phyloP scores from a whole-genome alignment of 805 yeast genomes.

The Yarrowia osloensis region DNA sequence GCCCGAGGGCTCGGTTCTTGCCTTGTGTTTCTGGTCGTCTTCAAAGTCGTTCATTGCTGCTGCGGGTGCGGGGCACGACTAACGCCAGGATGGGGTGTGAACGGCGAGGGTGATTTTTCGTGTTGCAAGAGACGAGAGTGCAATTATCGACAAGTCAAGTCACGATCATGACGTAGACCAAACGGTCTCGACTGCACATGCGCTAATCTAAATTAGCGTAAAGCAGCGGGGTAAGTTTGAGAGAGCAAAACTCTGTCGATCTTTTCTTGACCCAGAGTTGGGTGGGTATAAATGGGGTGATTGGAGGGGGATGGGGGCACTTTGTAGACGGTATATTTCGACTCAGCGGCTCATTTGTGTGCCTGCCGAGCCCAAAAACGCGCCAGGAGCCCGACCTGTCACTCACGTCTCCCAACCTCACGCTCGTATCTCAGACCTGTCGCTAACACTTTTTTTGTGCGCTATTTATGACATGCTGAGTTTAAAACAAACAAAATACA shows the following conservation, averaged over 20 bases:
- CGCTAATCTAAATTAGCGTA: conserved; percentile 23
- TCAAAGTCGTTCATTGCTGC: conserved; percentile 14
- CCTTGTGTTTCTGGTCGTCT: conserved; percentile 26
- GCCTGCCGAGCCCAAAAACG: too few relatives aligned
- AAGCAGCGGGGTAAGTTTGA: conserved; percentile 29
- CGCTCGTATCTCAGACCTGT: neutral
- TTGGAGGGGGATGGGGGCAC: too few relatives aligned
- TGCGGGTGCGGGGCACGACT: conserved; percentile 3
- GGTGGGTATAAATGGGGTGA: neutral
- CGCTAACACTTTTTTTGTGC: conserved; percentile 11
- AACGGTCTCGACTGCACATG: conserved; percentile 30
- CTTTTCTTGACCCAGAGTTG: neutral
- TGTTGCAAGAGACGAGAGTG: neutral
- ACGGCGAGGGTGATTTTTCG: neutral
- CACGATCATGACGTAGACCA: conserved; percentile 28
- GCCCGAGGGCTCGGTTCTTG: conserved; percentile 16
- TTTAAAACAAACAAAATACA: neutral
- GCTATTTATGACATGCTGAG: conserved; percentile 22
- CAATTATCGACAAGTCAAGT: conserved; percentile 11
- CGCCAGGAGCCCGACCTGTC: too few relatives aligned
- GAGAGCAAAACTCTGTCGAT: conserved; percentile 24
- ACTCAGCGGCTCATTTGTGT: too few relatives aligned
- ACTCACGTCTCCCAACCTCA: neutral
- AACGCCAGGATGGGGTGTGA: neutral
- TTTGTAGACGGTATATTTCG: too few relatives aligned